Conservation (phyloP, 75 land plant species). For the Chamaecyparis obtusa region DNA sequence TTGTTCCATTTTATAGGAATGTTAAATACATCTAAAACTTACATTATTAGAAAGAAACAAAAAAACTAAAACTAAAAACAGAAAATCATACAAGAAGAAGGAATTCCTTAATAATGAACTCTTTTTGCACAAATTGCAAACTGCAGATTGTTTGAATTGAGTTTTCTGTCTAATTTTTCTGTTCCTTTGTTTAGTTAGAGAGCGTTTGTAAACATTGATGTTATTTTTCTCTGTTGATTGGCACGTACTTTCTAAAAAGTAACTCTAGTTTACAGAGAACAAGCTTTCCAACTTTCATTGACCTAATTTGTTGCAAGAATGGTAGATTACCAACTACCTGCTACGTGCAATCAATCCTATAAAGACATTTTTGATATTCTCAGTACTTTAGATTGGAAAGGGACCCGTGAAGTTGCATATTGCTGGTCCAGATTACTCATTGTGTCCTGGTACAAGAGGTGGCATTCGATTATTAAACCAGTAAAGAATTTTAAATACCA, state of each 20-base stretch:
- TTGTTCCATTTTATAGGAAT: too few species aligned
- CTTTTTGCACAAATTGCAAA: too few species aligned
- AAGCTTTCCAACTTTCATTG: background rate
- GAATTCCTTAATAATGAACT: too few species aligned
- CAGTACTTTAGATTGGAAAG: background rate
- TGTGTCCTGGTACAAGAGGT: background rate
- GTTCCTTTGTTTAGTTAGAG: background rate
- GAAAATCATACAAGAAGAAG: too few species aligned
- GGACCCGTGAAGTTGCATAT: background rate
- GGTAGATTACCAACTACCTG: background rate
- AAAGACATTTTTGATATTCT: background rate
- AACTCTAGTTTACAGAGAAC: too few species aligned
- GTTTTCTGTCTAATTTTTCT: too few species aligned
- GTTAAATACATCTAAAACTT: too few species aligned
- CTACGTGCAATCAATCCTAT: background rate
- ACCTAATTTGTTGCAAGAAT: background rate
- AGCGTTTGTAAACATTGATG: background rate
- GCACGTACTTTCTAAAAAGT: background rate
- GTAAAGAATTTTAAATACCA: too few species aligned
- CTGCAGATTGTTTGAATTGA: too few species aligned
- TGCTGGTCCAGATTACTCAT: background rate
- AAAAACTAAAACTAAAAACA: too few species aligned
- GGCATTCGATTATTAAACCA: background rate
- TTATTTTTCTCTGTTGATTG: background rate
- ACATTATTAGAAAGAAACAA: too few species aligned